Conservation (phyloP, 2,329 filamentous ascomycete genomes). For the Penicillium italicum region DNA sequence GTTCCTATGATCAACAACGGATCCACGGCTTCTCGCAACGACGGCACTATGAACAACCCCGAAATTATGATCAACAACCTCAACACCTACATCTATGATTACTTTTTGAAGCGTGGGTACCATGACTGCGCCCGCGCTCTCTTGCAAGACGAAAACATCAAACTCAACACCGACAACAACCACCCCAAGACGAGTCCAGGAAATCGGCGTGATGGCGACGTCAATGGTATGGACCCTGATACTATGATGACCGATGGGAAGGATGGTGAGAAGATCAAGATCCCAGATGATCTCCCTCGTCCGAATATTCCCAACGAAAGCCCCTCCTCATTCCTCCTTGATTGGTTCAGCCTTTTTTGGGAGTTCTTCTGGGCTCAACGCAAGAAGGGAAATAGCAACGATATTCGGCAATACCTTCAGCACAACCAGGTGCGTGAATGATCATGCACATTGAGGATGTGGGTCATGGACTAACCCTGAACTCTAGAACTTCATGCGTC, state of each 20-base stretch:
- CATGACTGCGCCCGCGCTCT: slow-evolving; percentile 77
- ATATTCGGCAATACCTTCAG: slow-evolving; percentile 70
- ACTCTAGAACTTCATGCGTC: slow-evolving; percentile 59
- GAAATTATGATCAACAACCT: slow-evolving; percentile 45
- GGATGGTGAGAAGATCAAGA: slow-evolving; percentile 69
- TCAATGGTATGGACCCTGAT: slow-evolving; percentile 70
- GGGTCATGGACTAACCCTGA: slow-evolving; percentile 14
- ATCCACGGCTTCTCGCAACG: slow-evolving; percentile 44
- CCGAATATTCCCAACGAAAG: slow-evolving; percentile 55
- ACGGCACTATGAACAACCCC: slow-evolving; percentile 39
- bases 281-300: slow-evolving; percentile 73
- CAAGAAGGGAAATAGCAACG: slow-evolving; percentile 59
- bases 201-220: slow-evolving; percentile 63
- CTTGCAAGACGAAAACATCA: slow-evolving; percentile 58
- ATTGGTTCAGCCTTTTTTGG: slow-evolving; percentile 98
- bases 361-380: slow-evolving; percentile 87
- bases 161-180: slow-evolving; percentile 55
- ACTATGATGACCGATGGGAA: slow-evolving; percentile 80
- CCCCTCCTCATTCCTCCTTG: slow-evolving; percentile 79
- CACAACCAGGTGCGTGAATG: slow-evolving; percentile 69
- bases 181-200: slow-evolving; percentile 66
- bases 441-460: slow-evolving; percentile 1
- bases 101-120: slow-evolving; percentile 80
- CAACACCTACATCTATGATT: slow-evolving; percentile 67
- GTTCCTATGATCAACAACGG: slow-evolving; percentile 55